phyloP scores from a whole-genome alignment of 305 asterid genomes.

The Fraxinus velutina region DNA sequence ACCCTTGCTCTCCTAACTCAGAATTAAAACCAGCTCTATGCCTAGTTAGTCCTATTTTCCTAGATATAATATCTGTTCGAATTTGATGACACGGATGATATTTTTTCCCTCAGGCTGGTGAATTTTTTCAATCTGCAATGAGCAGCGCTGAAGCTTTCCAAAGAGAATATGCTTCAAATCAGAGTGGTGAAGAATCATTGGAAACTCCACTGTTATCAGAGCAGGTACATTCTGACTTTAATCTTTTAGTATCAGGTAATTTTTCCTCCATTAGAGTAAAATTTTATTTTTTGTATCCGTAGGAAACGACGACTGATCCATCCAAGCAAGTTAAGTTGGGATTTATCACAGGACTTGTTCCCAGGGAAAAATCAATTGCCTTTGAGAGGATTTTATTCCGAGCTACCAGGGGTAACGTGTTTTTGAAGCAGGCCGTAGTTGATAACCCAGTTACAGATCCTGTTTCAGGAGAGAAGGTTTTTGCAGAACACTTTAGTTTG shows the following conservation, averaged over 20 bases:
- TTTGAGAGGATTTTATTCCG: slow-evolving; percentile 98
- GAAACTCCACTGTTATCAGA: slow-evolving; percentile 79
- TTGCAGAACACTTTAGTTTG: slow-evolving; percentile 13
- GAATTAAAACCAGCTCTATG: background rate
- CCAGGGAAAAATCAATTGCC: slow-evolving; percentile 83
- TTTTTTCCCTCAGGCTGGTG: slow-evolving; percentile 68
- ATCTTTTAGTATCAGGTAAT: slow-evolving; percentile 16
- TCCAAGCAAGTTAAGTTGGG: slow-evolving; percentile 98
- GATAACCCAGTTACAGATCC: slow-evolving; percentile 88
- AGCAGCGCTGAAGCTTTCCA: slow-evolving; percentile 82
- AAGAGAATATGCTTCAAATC: slow-evolving; percentile 63
- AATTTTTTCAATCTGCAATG: slow-evolving; percentile 68
- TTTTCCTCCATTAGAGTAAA: slow-evolving; percentile 16
- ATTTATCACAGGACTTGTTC: slow-evolving; percentile 82
- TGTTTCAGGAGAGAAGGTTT: slow-evolving; percentile 90
- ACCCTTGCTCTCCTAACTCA: background rate
- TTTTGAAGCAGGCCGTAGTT: slow-evolving; percentile 69
- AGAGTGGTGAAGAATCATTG: slow-evolving; percentile 77
- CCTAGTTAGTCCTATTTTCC: background rate
- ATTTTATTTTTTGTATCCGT: slow-evolving; percentile 20
- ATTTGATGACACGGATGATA: background rate
- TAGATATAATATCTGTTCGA: background rate
- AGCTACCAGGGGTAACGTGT: slow-evolving; percentile 96
- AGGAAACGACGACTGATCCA: slow-evolving; percentile 63
- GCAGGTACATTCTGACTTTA: slow-evolving; percentile 46